These are phyloP conservation scores for Plantago elongata DNA, from an alignment of 257 asterid species.

Conservation along the genomic window DNA sequence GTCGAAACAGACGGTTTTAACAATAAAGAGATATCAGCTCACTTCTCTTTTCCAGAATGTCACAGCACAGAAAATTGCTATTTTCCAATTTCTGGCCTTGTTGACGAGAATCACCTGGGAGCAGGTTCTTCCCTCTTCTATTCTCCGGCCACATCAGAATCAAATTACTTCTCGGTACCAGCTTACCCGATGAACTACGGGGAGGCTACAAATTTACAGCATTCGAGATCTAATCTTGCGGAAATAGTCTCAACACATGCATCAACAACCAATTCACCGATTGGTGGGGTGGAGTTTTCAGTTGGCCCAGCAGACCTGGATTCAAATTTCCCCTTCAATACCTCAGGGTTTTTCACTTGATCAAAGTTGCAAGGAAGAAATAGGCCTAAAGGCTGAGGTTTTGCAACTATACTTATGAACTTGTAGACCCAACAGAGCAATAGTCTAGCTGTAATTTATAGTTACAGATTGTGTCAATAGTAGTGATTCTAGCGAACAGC, in stretches of 20 bases:
- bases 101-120: slow-evolving; percentile 39
- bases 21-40: slow-evolving; percentile 27
- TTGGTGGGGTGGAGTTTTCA: slow-evolving; percentile 56
- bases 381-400: no score
- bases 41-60: slow-evolving; percentile 49
- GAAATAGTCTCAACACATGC: slow-evolving; percentile 58
- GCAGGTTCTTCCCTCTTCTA: slow-evolving; percentile 35
- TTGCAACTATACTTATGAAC: no score
- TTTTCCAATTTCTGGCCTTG: slow-evolving; percentile 34
- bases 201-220: slow-evolving; percentile 5
- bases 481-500: no score
- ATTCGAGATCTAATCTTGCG: slow-evolving; percentile 31
- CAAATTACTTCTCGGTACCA: slow-evolving; percentile 31
- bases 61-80: slow-evolving; percentile 31
- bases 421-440: no score
- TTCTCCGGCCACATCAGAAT: slow-evolving; percentile 41
- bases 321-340: slow-evolving; percentile 50
- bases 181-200: slow-evolving; percentile 22
- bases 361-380: background rate
- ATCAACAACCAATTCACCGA: slow-evolving; percentile 69
- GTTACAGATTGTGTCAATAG: no score
- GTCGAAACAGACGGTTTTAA: slow-evolving; percentile 45
- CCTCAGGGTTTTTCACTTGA: slow-evolving; percentile 42
- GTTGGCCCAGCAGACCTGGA: slow-evolving; percentile 39
- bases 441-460: no score